These are phyloP conservation scores for Isatis lusitanica DNA, from an alignment of 441 rosid genomes.

Conservation along the genomic window DNA sequence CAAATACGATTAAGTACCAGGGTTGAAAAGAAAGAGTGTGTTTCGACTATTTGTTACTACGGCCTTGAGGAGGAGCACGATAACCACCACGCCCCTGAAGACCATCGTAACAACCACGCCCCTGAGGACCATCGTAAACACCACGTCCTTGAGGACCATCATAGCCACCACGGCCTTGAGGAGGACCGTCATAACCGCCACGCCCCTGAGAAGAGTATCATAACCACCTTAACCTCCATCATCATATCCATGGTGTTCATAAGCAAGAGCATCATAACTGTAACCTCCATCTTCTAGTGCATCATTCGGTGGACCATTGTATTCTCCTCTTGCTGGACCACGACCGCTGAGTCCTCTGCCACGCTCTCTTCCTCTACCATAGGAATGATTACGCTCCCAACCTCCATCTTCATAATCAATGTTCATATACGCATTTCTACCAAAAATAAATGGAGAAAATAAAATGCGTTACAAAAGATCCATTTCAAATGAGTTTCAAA, in stretches of 20 bases:
- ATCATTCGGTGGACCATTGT: slow-evolving; percentile 37
- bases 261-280: slow-evolving; percentile 48
- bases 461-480: not conserved
- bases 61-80: slow-evolving; percentile 19
- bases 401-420: slow-evolving; percentile 45
- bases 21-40: not conserved
- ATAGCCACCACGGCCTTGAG: slow-evolving; percentile 6
- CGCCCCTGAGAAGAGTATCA: slow-evolving; percentile 10
- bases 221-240: slow-evolving; percentile 17
- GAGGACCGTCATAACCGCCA: slow-evolving; percentile 21
- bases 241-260: slow-evolving; percentile 34
- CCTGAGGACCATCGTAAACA: slow-evolving; percentile 26
- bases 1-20: not conserved
- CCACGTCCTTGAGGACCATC: slow-evolving; percentile 3
- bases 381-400: slow-evolving; percentile 41
- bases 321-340: slow-evolving; percentile 47
- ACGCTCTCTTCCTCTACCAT: slow-evolving; percentile 52
- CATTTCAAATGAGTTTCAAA: not conserved
- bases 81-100: slow-evolving; percentile 15
- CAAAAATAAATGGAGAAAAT: not conserved
- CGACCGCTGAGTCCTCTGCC: slow-evolving; percentile 40
- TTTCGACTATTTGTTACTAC: slow-evolving; percentile 17
- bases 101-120: slow-evolving; percentile 20
- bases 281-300: slow-evolving; percentile 37
- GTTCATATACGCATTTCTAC: slow-evolving; percentile 41